Conservation (phyloP, 1,139 yeast species). For the Pichia sp. region DNA sequence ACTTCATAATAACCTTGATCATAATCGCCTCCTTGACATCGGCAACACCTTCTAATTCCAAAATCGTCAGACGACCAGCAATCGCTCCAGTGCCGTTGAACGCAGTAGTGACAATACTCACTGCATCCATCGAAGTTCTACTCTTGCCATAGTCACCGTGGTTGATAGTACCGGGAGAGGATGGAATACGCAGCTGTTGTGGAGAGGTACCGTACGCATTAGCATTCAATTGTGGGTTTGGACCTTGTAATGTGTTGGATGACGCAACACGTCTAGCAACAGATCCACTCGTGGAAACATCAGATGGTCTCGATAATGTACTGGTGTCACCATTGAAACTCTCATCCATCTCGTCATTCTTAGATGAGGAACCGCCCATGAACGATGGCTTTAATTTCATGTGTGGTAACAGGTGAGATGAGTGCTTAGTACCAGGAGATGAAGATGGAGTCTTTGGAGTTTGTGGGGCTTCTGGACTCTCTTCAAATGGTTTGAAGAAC, state of each 20-base stretch:
- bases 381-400: constrained; percentile 8
- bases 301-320: constrained; percentile 1
- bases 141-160: constrained; percentile 24
- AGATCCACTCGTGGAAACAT: background rate
- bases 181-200: constrained; percentile 25
- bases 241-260: background rate
- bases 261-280: background rate
- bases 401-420: background rate
- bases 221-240: too few species aligned
- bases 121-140: constrained; percentile 29
- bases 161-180: constrained; percentile 17
- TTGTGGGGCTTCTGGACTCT: background rate
- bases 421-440: background rate
- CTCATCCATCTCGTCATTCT: background rate
- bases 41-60: constrained; percentile 6
- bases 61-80: constrained; percentile 55
- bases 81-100: constrained; percentile 43
- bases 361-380: constrained; percentile 3
- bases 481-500: constrained; percentile 5
- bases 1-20: constrained; percentile 51
- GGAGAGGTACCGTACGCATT: too few species aligned
- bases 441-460: background rate
- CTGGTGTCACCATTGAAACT: background rate
- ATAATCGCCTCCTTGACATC: constrained; percentile 42
- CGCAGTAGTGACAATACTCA: constrained; percentile 23